phyloP scores from a whole-genome alignment of 1,284 basidiomycete species.

The Veloboletus limbatus region DNA sequence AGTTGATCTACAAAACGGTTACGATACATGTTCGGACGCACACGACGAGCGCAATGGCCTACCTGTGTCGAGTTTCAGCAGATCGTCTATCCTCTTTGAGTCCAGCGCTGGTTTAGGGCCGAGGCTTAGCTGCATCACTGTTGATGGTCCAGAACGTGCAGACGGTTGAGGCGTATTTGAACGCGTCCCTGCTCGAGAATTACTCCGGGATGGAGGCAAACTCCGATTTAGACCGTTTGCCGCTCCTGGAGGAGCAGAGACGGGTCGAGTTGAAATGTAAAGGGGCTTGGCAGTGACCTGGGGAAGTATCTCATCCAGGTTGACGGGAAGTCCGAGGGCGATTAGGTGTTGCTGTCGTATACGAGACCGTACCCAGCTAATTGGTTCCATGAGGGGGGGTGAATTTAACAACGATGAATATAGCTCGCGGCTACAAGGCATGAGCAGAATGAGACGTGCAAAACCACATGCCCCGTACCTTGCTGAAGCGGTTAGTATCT shows the following conservation, averaged over 20 bases:
- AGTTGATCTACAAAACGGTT: conserved; percentile 54
- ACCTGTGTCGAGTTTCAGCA: conserved; percentile 73
- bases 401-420: conserved; percentile 67
- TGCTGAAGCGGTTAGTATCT: conserved; percentile 69
- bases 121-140: conserved; percentile 55
- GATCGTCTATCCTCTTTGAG: conserved; percentile 55
- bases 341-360: conserved; percentile 88
- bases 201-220: conserved; percentile 39
- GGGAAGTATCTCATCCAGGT: conserved; percentile 87
- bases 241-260: conserved; percentile 70
- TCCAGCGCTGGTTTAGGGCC: conserved; percentile 74
- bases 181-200: conserved; percentile 45
- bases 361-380: conserved; percentile 89
- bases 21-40: conserved; percentile 8
- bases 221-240: conserved; percentile 43
- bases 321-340: conserved; percentile 86
- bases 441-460: conserved; percentile 27
- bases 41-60: conserved; percentile 9
- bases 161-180: conserved; percentile 57
- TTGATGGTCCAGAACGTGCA: conserved; percentile 35
- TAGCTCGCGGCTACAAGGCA: conserved; percentile 61
- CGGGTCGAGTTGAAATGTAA: conserved; percentile 78
- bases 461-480: conserved; percentile 49
- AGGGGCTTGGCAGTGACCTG: conserved; percentile 67
- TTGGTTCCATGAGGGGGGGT: conserved; percentile 67